These are phyloP conservation scores for Leishmania gerbilli DNA, from an alignment of 208 protist species.

Conservation along the genomic window DNA sequence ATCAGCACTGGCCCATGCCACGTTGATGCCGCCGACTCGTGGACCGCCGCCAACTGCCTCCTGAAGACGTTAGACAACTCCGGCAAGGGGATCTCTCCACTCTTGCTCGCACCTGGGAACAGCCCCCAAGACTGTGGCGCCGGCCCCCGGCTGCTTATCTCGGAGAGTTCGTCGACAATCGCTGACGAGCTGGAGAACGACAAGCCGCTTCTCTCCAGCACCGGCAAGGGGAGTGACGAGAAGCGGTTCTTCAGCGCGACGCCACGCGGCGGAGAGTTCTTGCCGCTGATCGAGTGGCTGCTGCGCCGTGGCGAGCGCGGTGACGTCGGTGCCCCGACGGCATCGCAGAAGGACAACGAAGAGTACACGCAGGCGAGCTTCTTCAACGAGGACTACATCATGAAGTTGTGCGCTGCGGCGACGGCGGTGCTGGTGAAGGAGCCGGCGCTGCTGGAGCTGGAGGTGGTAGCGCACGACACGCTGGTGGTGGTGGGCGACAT, in stretches of 20 bases:
- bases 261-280: slow-evolving; percentile 30
- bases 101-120: slow-evolving; percentile 5
- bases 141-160: slow-evolving; percentile 11
- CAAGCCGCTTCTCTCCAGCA: slow-evolving; percentile 3
- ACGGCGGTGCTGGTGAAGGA: slow-evolving; percentile 40
- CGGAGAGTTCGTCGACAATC: slow-evolving; percentile 14
- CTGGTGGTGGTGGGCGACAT: slow-evolving; percentile 87
- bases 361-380: slow-evolving; percentile 16
- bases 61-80: slow-evolving; percentile 15
- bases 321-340: slow-evolving; percentile 3
- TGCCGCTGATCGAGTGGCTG: slow-evolving; percentile 37
- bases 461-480: slow-evolving; percentile 37
- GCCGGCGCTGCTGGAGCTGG: slow-evolving; percentile 41
- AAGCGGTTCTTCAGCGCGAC: slow-evolving; percentile 25
- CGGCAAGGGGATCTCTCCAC: slow-evolving; percentile 3
- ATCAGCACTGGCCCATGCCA: background rate
- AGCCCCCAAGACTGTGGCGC: background rate
- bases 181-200: slow-evolving; percentile 21
- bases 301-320: slow-evolving; percentile 24
- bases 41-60: slow-evolving; percentile 10
- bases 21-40: background rate
- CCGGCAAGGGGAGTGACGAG: background rate
- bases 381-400: slow-evolving; percentile 38
- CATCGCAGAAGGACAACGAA: background rate
- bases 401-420: slow-evolving; percentile 39